phyloP scores from a whole-genome alignment of 345 rosid genomes.

The Limnanthes douglasii region DNA sequence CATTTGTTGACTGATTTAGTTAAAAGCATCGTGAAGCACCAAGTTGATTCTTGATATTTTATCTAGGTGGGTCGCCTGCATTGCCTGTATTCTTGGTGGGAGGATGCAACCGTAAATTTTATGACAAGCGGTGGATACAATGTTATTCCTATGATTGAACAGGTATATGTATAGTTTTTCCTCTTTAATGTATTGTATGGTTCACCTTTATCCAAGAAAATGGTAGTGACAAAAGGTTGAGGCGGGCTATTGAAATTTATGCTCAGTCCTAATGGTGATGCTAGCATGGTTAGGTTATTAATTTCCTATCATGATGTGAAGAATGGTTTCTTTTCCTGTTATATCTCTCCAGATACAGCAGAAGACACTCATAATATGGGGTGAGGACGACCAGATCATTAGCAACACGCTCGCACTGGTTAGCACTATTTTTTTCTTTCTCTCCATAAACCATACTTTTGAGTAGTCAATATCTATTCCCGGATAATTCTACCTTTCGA shows the following conservation, averaged over 20 bases:
- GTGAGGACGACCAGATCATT: conserved; percentile 72
- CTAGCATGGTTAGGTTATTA: too few relatives aligned
- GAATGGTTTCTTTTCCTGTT: neutral
- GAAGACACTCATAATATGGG: conserved; percentile 77
- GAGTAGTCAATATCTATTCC: too few relatives aligned
- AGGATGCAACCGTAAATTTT: conserved; percentile 69
- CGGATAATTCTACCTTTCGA: too few relatives aligned
- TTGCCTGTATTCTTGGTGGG: conserved; percentile 89
- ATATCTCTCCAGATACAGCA: conserved; percentile 38
- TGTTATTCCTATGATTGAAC: conserved; percentile 35
- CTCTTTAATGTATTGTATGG: neutral
- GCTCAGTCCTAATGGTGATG: too few relatives aligned
- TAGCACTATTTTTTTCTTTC: conserved; percentile 14
- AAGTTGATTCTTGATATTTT: conserved; percentile 6
- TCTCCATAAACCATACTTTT: too few relatives aligned
- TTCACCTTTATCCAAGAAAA: neutral
- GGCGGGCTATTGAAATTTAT: neutral
- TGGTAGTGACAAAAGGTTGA: conserved; percentile 1
- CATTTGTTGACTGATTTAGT: too few relatives aligned
- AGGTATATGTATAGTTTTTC: conserved; percentile 22
- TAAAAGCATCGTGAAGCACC: too few relatives aligned
- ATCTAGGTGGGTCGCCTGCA: conserved; percentile 76
- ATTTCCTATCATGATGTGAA: too few relatives aligned
- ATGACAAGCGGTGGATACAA: conserved; percentile 85
- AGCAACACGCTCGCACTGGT: conserved; percentile 73